A percentile compares a stretch with the other conserved stretches of the same genome.
phyloP scores from a whole-genome alignment of 2,329 filamentous ascomycete species.

The Ophiostoma angusticollis region DNA sequence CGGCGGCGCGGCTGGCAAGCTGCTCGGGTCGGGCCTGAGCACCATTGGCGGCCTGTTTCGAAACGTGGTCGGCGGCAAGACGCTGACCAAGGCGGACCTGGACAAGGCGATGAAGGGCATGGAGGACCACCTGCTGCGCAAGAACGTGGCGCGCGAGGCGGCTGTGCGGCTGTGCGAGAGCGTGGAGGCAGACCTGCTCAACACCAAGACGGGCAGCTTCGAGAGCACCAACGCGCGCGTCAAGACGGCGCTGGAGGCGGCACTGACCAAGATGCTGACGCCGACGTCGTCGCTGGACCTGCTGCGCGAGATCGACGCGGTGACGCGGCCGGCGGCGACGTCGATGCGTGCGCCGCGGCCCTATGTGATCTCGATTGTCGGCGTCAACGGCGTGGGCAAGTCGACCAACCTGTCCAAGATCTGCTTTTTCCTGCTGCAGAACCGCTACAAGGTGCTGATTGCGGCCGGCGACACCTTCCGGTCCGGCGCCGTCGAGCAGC shows the following conservation, averaged over 20 bases:
- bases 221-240: slow-evolving; percentile 76
- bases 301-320: slow-evolving; percentile 77
- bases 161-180: slow-evolving; percentile 82
- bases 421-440: slow-evolving; percentile 93
- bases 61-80: slow-evolving; percentile 91
- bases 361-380: slow-evolving; percentile 96
- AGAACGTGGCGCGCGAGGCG: slow-evolving; percentile 93
- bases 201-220: slow-evolving; percentile 84
- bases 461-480: slow-evolving; percentile 95
- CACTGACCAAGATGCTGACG: slow-evolving; percentile 87
- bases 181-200: slow-evolving; percentile 79
- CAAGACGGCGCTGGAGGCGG: slow-evolving; percentile 77
- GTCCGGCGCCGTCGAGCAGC: slow-evolving; percentile 90
- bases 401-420: slow-evolving; percentile 97
- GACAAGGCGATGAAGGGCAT: slow-evolving; percentile 89
- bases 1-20: slow-evolving; percentile 39
- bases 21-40: slow-evolving; percentile 68
- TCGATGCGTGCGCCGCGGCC: slow-evolving; percentile 57
- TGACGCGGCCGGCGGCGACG: slow-evolving; percentile 53
- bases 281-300: slow-evolving; percentile 91
- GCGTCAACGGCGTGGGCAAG: slow-evolving; percentile 96
- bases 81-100: slow-evolving; percentile 74
- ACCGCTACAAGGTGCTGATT: slow-evolving; percentile 90
- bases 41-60: slow-evolving; percentile 81
- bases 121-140: slow-evolving; percentile 86